Evolutionary conservation across 2,329 filamentous ascomycete genomes (phyloP).

Genomic region (Fusarium sp.): DNA sequence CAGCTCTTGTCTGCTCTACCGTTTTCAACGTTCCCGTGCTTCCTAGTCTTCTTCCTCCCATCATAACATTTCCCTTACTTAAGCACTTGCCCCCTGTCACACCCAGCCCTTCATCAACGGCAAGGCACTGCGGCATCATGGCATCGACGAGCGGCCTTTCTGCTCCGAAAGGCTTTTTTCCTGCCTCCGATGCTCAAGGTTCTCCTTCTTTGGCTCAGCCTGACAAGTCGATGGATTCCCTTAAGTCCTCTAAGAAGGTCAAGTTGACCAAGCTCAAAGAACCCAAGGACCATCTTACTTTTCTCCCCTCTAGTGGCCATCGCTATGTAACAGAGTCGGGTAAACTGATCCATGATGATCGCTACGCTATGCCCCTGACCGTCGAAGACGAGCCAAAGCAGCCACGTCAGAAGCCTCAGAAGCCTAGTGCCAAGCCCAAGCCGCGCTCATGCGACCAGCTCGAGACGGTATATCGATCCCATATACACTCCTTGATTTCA

Average conservation of each 20-base stretch:
- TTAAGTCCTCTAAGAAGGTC: slow-evolving; percentile 1
- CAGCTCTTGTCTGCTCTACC: slow-evolving; percentile 2
- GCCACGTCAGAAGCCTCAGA: slow-evolving; percentile 9
- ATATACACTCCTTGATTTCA: background rate
- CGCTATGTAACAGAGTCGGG: slow-evolving; percentile 24
- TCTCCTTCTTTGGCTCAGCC: slow-evolving; percentile 1
- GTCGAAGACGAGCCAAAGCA: slow-evolving; percentile 5
- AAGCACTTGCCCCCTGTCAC: background rate
- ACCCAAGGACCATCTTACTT: slow-evolving; percentile 17
- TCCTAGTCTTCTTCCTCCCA: background rate
- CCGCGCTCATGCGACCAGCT: slow-evolving; percentile 3
- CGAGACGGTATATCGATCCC: slow-evolving; percentile 27
- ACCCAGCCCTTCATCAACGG: background rate
- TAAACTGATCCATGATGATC: slow-evolving; percentile 5
- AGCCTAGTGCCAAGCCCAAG: slow-evolving; percentile 17
- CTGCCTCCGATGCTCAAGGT: slow-evolving; percentile 10
- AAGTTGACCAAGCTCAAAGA: slow-evolving; percentile 14
- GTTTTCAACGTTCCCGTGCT: background rate
- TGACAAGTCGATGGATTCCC: background rate
- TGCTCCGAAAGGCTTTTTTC: slow-evolving; percentile 8
- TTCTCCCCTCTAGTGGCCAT: slow-evolving; percentile 6
- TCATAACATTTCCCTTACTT: background rate
- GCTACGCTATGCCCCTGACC: slow-evolving; percentile 16
- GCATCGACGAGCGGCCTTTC: background rate
- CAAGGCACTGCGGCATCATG: slow-evolving; percentile 9